These are phyloP conservation scores for Botrytis paeoniae DNA, from an alignment of 2,329 filamentous ascomycete genomes.

Conservation along the genomic window DNA sequence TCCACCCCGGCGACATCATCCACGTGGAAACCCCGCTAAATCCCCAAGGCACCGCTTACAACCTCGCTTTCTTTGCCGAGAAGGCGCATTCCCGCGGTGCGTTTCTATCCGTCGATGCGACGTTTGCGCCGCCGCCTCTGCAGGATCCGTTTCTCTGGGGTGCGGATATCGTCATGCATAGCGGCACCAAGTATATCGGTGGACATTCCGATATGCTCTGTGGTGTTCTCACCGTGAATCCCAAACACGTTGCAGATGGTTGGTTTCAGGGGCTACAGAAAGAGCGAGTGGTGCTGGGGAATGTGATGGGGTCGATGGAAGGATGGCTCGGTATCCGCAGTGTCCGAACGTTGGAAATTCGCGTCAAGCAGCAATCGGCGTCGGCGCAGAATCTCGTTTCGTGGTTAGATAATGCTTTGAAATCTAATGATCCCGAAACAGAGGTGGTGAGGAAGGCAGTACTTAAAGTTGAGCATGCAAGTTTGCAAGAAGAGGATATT, in stretches of 20 bases:
- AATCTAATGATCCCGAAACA: slow-evolving; percentile 22
- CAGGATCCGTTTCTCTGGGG: slow-evolving; percentile 81
- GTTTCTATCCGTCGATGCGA: slow-evolving; percentile 79
- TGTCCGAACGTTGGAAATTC: slow-evolving; percentile 78
- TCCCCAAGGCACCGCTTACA: slow-evolving; percentile 76
- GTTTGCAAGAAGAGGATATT: slow-evolving; percentile 64
- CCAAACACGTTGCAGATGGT: slow-evolving; percentile 45
- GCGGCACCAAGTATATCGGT: slow-evolving; percentile 92
- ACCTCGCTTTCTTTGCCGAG: slow-evolving; percentile 68
- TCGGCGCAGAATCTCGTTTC: slow-evolving; percentile 67
- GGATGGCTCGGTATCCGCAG: slow-evolving; percentile 89
- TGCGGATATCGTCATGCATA: slow-evolving; percentile 87
- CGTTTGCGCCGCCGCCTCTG: slow-evolving; percentile 86
- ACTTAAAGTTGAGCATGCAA: slow-evolving; percentile 68
- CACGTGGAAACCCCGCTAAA: slow-evolving; percentile 94
- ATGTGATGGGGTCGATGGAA: slow-evolving; percentile 85
- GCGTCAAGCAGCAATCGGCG: slow-evolving; percentile 72
- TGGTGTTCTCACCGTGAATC: slow-evolving; percentile 70
- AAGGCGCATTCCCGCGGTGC: slow-evolving; percentile 72
- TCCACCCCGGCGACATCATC: slow-evolving; percentile 77
- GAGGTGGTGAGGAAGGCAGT: slow-evolving; percentile 53
- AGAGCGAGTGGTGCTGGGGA: slow-evolving; percentile 76
- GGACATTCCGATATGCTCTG: slow-evolving; percentile 93
- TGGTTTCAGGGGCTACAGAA: slow-evolving; percentile 54
- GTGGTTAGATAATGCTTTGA: slow-evolving; percentile 56